Conservation (phyloP, 163 green algal genomes). For the Prototheca wickerhamii region DNA sequence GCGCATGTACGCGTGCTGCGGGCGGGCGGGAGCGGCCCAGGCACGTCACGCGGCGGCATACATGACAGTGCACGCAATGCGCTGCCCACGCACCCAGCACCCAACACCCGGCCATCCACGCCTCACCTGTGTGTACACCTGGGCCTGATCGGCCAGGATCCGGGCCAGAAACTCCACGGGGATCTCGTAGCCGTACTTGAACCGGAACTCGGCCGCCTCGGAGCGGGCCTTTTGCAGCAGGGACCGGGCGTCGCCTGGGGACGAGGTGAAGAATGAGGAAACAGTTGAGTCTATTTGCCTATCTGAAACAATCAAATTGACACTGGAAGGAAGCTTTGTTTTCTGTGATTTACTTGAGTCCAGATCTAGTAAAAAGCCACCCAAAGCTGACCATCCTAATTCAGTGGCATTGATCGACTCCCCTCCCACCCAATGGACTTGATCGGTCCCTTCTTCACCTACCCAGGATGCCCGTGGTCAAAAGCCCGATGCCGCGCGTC, state of each 20-base stretch:
- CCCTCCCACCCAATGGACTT: no score
- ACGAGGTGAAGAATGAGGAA: no score
- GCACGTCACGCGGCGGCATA: neutral
- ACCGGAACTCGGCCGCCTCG: slow-evolving; percentile 92
- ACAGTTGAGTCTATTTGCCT: neutral
- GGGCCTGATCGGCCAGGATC: slow-evolving; percentile 86
- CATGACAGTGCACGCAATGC: neutral
- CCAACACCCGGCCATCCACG: neutral
- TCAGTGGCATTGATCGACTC: no score
- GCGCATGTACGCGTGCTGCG: slow-evolving; percentile 77
- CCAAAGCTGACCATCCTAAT: no score
- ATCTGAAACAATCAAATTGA: no score
- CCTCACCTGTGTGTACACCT: slow-evolving; percentile 94
- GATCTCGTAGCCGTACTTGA: slow-evolving; percentile 96
- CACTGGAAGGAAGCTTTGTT: no score
- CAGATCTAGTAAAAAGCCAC: neutral
- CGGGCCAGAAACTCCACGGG: slow-evolving; percentile 88
- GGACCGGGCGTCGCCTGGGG: slow-evolving; percentile 71
- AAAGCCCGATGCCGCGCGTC: slow-evolving; percentile 31
- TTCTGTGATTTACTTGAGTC: no score
- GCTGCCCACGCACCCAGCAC: neutral
- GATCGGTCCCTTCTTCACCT: no score
- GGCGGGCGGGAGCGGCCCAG: neutral
- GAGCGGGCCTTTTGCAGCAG: slow-evolving; percentile 85
- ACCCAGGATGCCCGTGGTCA: slow-evolving; percentile 34